Percentiles rank a stretch among this genome's conserved stretches.
phyloP scores from a whole-genome alignment of 83 land plant genomes.

The Picea mariana region DNA sequence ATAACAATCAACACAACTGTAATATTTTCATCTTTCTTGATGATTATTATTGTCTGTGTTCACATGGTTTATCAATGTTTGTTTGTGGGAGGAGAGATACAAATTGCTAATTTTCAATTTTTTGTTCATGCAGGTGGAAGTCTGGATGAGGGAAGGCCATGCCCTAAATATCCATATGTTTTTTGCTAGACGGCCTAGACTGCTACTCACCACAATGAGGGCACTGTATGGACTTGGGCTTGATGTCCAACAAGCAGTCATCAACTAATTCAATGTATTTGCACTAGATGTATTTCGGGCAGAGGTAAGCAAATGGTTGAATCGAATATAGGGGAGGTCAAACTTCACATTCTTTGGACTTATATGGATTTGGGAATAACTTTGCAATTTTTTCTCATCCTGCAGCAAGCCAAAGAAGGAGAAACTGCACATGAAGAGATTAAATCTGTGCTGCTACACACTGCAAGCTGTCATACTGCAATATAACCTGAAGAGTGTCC shows the following conservation, averaged over 20 bases:
- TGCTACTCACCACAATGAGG: slow-evolving; percentile 27
- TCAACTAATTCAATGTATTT: slow-evolving; percentile 33
- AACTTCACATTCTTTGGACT: not conserved
- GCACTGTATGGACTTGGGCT: slow-evolving; percentile 35
- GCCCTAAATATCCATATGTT: slow-evolving; percentile 31
- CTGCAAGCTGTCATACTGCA: slow-evolving; percentile 39
- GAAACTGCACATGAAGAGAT: slow-evolving; percentile 51
- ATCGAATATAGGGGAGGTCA: not conserved
- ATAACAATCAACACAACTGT: not conserved
- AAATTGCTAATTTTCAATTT: not conserved
- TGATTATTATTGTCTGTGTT: not conserved
- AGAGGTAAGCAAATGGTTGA: slow-evolving; percentile 7
- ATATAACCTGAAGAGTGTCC: slow-evolving; percentile 11
- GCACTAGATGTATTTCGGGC: slow-evolving; percentile 24
- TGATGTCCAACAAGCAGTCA: slow-evolving; percentile 34
- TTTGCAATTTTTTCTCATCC: not conserved
- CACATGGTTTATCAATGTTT: not conserved
- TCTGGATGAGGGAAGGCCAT: slow-evolving; percentile 21
- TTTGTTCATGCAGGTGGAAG: slow-evolving; percentile 20
- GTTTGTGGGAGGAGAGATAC: not conserved
- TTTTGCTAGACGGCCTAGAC: slow-evolving; percentile 19
- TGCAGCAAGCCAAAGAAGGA: slow-evolving; percentile 55
- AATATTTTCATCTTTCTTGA: not conserved
- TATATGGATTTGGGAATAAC: not conserved
- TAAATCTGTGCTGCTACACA: slow-evolving; percentile 56